Conservation (phyloP, 106 monocot species). For the Amphibolis antarctica region DNA sequence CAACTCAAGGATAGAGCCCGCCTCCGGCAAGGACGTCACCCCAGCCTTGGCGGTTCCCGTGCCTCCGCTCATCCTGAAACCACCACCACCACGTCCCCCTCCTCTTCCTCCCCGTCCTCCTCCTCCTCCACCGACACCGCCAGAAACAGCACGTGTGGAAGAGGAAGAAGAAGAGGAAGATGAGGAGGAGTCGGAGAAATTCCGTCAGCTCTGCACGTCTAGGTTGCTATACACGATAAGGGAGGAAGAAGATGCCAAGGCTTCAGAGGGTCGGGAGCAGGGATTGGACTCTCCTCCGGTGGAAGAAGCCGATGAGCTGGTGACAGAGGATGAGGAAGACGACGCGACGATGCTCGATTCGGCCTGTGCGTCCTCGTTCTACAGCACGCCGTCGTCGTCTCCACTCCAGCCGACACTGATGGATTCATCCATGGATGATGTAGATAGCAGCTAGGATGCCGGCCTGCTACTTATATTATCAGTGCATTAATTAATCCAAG, state of each 20-base stretch:
- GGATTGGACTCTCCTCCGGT: slow-evolving; percentile 1
- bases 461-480: too few species aligned
- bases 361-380: slow-evolving; percentile 2
- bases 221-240: background rate
- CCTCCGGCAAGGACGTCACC: background rate
- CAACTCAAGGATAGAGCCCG: background rate
- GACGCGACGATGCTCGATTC: background rate
- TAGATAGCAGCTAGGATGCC: too few species aligned
- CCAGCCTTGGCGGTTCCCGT: background rate
- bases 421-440: too few species aligned
- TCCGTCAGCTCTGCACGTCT: background rate
- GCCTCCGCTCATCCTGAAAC: background rate
- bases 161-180: background rate
- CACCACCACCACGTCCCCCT: background rate
- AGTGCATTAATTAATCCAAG: too few species aligned
- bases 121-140: background rate
- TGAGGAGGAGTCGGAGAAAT: background rate
- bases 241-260: slow-evolving; percentile 2
- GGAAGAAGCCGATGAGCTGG: background rate
- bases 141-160: background rate
- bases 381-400: slow-evolving; percentile 13
- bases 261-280: background rate
- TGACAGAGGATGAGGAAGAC: background rate
- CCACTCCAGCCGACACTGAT: background rate
- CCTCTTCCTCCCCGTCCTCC: background rate